A percentile compares a stretch with the other conserved stretches of the same genome.
These are phyloP conservation scores for Eucalyptus curtisii DNA, from an alignment of 345 rosid genomes.

Conservation along the genomic window DNA sequence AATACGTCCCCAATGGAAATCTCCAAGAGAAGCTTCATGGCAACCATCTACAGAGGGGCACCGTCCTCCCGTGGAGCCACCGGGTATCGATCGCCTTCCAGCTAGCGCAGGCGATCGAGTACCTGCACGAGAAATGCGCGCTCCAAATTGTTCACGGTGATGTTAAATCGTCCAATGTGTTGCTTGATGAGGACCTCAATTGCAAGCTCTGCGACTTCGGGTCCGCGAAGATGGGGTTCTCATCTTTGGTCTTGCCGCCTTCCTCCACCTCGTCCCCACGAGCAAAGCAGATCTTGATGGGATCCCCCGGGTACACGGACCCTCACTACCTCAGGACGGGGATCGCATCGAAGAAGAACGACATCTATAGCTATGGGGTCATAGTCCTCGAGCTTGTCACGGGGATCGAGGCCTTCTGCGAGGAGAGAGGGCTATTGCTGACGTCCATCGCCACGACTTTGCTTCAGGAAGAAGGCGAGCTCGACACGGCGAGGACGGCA, in stretches of 20 bases:
- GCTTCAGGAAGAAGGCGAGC: conserved; percentile 3
- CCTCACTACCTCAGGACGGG: conserved; percentile 83
- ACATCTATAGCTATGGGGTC: conserved; percentile 78
- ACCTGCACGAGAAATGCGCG: conserved; percentile 59
- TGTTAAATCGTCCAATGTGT: conserved; percentile 68
- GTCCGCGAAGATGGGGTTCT: conserved; percentile 78
- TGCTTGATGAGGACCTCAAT: conserved; percentile 54
- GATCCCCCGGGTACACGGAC: conserved; percentile 86
- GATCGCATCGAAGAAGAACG: conserved; percentile 72
- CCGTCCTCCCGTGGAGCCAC: conserved; percentile 47
- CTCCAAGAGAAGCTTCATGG: conserved; percentile 61
- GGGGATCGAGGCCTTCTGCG: conserved; percentile 61
- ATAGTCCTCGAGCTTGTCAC: conserved; percentile 60
- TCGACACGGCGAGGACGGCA: conserved; percentile 2
- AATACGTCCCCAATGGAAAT: conserved; percentile 57
- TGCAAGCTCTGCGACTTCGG: conserved; percentile 89
- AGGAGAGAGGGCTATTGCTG: conserved; percentile 43
- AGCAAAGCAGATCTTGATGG: conserved; percentile 45
- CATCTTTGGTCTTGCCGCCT: conserved; percentile 40
- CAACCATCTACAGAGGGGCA: not conserved
- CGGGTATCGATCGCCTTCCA: conserved; percentile 58
- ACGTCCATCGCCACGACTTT: conserved; percentile 24
- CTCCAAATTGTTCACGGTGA: conserved; percentile 81
- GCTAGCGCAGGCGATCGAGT: conserved; percentile 60
- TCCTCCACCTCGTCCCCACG: conserved; percentile 5